A percentile compares a stretch with the other conserved stretches of the same genome.
Evolutionary conservation across 352 stramenopile species (phyloP).

Genomic region (Pythium aristosporum): DNA sequence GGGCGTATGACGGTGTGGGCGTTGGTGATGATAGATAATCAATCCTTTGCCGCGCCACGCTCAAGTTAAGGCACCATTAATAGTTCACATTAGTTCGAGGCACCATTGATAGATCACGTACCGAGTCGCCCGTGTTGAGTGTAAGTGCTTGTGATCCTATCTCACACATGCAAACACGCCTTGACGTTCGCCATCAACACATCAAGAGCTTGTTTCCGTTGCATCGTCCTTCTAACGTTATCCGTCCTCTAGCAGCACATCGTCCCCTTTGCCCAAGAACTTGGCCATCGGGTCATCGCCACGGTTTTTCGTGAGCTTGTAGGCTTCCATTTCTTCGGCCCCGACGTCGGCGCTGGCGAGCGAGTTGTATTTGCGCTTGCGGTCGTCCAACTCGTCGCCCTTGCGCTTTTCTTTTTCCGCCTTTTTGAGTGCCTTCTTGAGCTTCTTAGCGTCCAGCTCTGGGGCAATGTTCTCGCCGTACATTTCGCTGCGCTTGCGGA

Average conservation of each 20-base stretch:
- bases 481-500: conserved; percentile 76
- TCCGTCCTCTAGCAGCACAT: conserved; percentile 43
- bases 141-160: background rate
- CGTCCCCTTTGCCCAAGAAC: conserved; percentile 54
- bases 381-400: conserved; percentile 52
- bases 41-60: too few species aligned
- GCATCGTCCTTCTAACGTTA: background rate
- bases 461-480: conserved; percentile 89
- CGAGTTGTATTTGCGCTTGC: conserved; percentile 96
- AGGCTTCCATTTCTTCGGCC: conserved; percentile 96
- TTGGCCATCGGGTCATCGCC: conserved; percentile 95
- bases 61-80: too few species aligned
- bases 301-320: conserved; percentile 88
- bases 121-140: background rate
- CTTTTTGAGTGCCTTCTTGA: conserved; percentile 83
- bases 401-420: conserved; percentile 68
- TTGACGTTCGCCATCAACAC: background rate
- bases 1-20: too few species aligned
- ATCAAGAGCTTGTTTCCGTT: background rate
- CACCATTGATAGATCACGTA: background rate
- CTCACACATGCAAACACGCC: background rate
- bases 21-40: too few species aligned
- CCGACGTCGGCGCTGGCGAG: conserved; percentile 88
- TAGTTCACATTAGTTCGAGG: too few species aligned
- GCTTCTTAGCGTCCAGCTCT: conserved; percentile 77